Conservation (phyloP, 139 green algal species). For the Diplosphaera chodatii region DNA sequence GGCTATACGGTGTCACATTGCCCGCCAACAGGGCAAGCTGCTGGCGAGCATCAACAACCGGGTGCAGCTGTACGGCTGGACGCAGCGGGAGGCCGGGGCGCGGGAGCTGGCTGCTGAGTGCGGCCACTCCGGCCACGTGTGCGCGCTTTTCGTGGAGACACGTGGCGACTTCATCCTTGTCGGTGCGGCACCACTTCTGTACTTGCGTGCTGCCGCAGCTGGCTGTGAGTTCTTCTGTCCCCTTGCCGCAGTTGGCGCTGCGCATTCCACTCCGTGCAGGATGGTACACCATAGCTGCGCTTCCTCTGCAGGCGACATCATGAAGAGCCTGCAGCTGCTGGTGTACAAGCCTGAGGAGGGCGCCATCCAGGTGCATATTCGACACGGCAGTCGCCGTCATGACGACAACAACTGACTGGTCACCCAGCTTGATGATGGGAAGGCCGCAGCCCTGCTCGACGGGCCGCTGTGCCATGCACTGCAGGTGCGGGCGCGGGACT, state of each 20-base stretch:
- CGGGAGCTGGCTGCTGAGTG: conserved; percentile 70
- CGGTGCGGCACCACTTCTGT: too few species aligned
- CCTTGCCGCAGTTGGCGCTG: too few species aligned
- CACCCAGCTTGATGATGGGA: too few species aligned
- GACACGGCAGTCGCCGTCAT: too few species aligned
- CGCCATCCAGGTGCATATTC: conserved; percentile 61
- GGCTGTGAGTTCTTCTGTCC: too few species aligned
- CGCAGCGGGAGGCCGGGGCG: conserved; percentile 27
- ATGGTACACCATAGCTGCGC: too few species aligned
- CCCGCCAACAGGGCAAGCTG: conserved; percentile 56
- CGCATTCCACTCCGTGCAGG: too few species aligned
- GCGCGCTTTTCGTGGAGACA: conserved; percentile 72
- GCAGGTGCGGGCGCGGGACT: conserved; percentile 74
- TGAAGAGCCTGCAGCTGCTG: conserved; percentile 90
- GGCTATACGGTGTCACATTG: too few species aligned
- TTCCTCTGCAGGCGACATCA: conserved; percentile 94
- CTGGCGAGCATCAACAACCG: conserved; percentile 86
- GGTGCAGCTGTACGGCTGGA: conserved; percentile 77
- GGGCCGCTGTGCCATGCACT: too few species aligned
- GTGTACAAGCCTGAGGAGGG: conserved; percentile 65
- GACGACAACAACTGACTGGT: too few species aligned
- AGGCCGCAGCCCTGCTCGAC: too few species aligned
- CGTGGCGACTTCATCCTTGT: conserved; percentile 86
- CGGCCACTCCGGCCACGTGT: conserved; percentile 66
- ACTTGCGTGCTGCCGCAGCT: too few species aligned